Conservation (phyloP, 139 green algal genomes). For the Prasinococcaceae sp. region DNA sequence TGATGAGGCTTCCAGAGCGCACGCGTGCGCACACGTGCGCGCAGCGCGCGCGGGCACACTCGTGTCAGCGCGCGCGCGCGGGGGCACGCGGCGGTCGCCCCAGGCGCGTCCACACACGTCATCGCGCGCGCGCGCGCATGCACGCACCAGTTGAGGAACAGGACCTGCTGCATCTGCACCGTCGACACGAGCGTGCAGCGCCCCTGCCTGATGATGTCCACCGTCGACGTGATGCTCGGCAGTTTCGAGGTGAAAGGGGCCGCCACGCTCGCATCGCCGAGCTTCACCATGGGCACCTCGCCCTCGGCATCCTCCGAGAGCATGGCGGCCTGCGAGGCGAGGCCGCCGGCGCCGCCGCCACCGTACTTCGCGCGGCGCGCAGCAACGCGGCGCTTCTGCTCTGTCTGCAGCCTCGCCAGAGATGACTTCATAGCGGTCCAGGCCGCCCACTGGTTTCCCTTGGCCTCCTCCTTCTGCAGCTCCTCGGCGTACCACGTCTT, state of each 20-base stretch:
- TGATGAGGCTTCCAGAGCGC: too few relatives aligned
- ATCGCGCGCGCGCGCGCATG: too few relatives aligned
- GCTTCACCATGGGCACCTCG: slow-evolving; percentile 27
- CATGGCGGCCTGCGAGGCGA: slow-evolving; percentile 1
- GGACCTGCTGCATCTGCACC: slow-evolving; percentile 29
- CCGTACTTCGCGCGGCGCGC: not conserved
- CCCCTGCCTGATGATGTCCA: slow-evolving; percentile 36
- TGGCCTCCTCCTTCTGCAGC: not conserved
- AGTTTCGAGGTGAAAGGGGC: slow-evolving; percentile 41
- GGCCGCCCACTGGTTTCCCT: slow-evolving; percentile 2
- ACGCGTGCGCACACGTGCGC: too few relatives aligned
- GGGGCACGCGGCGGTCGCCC: too few relatives aligned
- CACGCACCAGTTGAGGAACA: slow-evolving; percentile 21
- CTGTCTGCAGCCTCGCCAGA: not conserved
- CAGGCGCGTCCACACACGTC: too few relatives aligned
- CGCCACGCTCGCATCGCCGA: slow-evolving; percentile 39
- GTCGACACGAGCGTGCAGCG: slow-evolving; percentile 39
- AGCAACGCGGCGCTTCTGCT: slow-evolving; percentile 1
- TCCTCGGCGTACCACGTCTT: slow-evolving; percentile 8
- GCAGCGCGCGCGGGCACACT: too few relatives aligned
- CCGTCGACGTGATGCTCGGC: slow-evolving; percentile 21
- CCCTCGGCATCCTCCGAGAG: slow-evolving; percentile 8
- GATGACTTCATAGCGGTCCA: slow-evolving; percentile 11
- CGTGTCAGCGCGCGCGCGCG: too few relatives aligned
- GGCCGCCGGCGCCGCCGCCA: not conserved